Evolutionary conservation across 2,329 filamentous ascomycete genomes (phyloP).

Genomic region (Hymenoscyphus repandus): DNA sequence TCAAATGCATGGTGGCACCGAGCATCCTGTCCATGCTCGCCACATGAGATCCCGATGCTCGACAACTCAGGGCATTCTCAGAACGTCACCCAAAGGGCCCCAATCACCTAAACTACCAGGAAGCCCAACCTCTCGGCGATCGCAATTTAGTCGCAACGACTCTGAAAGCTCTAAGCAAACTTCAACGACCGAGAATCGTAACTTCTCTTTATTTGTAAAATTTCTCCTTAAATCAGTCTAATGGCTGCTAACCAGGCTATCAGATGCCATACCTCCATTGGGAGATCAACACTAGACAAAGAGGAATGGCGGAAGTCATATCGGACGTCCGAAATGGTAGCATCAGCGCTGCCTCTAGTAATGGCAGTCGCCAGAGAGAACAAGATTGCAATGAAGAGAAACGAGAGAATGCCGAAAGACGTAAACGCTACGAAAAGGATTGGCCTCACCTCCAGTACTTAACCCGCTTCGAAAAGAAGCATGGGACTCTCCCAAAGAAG

Average conservation of each 20-base stretch:
- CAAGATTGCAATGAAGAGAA: neutral
- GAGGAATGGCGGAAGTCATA: slow-evolving; percentile 14
- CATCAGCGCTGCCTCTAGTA: slow-evolving; percentile 4
- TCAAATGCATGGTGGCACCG: slow-evolving; percentile 15
- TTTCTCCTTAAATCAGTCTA: slow-evolving; percentile 5
- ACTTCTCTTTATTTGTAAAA: slow-evolving; percentile 19
- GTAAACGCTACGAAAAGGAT: neutral
- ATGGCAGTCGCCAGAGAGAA: slow-evolving; percentile 13
- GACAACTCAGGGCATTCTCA: slow-evolving; percentile 1
- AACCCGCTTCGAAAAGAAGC: neutral
- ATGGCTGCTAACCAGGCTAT: neutral
- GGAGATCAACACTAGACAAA: slow-evolving; percentile 20
- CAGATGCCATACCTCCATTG: slow-evolving; percentile 28
- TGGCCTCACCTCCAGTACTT: neutral
- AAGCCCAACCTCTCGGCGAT: neutral
- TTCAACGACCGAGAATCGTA: neutral
- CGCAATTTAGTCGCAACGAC: neutral
- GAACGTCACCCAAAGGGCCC: too few species aligned
- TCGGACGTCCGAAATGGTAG: slow-evolving; percentile 5
- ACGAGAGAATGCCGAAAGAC: neutral
- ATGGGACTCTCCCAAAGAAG: slow-evolving; percentile 2
- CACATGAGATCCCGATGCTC: slow-evolving; percentile 17
- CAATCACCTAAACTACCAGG: neutral
- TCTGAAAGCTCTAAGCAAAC: neutral
- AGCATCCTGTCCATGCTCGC: slow-evolving; percentile 20